phyloP scores from a whole-genome alignment of 306 rosid genomes.

The Parietaria judaica region DNA sequence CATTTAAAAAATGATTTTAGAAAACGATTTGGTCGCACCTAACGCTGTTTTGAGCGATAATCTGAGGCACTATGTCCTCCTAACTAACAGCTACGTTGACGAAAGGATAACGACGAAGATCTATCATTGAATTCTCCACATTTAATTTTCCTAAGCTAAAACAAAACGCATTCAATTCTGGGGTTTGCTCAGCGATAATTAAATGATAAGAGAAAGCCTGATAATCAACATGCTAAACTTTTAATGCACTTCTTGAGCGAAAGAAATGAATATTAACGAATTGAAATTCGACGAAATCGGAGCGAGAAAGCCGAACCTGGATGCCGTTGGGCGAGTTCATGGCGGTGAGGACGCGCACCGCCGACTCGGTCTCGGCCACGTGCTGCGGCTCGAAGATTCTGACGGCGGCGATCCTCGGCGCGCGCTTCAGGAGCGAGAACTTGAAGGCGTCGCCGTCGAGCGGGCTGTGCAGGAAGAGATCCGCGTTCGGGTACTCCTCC shows the following conservation, averaged over 20 bases:
- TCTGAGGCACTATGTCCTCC: too few species aligned
- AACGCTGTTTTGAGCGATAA: too few species aligned
- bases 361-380: constrained; percentile 51
- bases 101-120: too few species aligned
- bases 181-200: too few species aligned
- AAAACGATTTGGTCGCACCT: background rate
- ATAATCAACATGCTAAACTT: background rate
- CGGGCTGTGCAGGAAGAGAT: constrained; percentile 70
- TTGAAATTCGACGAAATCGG: background rate
- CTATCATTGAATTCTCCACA: too few species aligned
- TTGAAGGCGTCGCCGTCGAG: constrained; percentile 53
- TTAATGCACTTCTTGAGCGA: background rate
- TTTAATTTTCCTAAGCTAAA: too few species aligned
- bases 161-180: too few species aligned
- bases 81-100: too few species aligned
- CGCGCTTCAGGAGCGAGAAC: constrained; percentile 52
- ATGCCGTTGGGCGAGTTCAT: constrained; percentile 75
- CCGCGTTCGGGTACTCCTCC: constrained; percentile 63
- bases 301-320: constrained; percentile 40
- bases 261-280: background rate
- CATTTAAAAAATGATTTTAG: too few species aligned
- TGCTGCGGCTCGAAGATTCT: constrained; percentile 49
- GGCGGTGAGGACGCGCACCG: constrained; percentile 59
- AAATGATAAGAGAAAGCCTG: too few species aligned
- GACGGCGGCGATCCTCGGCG: constrained; percentile 54